Evolutionary conservation across 495 filamentous ascomycete species (phyloP).

Genomic region (Penicillium turbatum): DNA sequence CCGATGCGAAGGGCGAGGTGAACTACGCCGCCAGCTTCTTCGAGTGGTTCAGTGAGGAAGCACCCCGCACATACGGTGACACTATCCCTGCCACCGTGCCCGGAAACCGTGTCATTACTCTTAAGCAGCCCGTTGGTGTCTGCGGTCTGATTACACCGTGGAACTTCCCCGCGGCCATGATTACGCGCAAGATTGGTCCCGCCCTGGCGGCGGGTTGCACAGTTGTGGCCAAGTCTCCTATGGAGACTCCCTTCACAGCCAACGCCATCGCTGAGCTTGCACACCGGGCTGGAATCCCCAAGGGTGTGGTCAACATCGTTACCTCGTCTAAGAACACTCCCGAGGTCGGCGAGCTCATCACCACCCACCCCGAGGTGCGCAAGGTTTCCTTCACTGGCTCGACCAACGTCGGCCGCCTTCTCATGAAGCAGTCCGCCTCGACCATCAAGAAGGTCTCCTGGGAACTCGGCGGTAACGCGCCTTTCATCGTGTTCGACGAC

Average conservation of each 20-base stretch:
- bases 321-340: slow-evolving; percentile 69
- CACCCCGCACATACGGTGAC: slow-evolving; percentile 63
- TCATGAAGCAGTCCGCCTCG: slow-evolving; percentile 76
- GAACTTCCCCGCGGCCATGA: slow-evolving; percentile 95
- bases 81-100: slow-evolving; percentile 68
- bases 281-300: slow-evolving; percentile 76
- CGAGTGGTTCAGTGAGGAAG: slow-evolving; percentile 77
- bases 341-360: slow-evolving; percentile 66
- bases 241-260: slow-evolving; percentile 81
- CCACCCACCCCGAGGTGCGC: slow-evolving; percentile 64
- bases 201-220: slow-evolving; percentile 83
- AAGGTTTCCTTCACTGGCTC: slow-evolving; percentile 91
- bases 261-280: slow-evolving; percentile 80
- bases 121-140: slow-evolving; percentile 87
- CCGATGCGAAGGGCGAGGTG: slow-evolving; percentile 68
- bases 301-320: slow-evolving; percentile 79
- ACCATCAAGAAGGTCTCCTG: slow-evolving; percentile 85
- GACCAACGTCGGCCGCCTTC: slow-evolving; percentile 78
- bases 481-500: slow-evolving; percentile 92
- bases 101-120: slow-evolving; percentile 70
- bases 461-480: slow-evolving; percentile 86
- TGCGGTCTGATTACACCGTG: slow-evolving; percentile 94
- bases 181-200: slow-evolving; percentile 81
- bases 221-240: slow-evolving; percentile 77
- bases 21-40: slow-evolving; percentile 69